These are phyloP conservation scores for Hypoxylon subgilvum DNA, from an alignment of 495 filamentous ascomycete species.

Conservation along the genomic window DNA sequence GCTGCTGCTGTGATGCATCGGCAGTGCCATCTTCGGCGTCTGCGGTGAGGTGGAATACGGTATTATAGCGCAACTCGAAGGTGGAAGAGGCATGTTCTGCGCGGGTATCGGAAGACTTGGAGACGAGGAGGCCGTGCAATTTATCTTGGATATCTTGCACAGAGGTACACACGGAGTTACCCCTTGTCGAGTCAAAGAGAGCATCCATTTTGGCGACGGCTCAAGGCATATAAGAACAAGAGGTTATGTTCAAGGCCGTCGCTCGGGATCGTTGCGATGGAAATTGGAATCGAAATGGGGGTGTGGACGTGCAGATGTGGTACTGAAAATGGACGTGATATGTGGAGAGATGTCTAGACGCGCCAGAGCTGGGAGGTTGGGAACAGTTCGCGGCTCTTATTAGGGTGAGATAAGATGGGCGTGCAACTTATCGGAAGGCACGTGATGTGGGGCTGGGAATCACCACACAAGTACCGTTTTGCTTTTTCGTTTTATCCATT, in stretches of 20 bases:
- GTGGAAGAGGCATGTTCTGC: constrained; percentile 50
- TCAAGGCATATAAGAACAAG: background rate
- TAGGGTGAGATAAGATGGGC: too few species aligned
- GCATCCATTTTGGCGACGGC: constrained; percentile 43
- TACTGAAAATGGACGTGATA: too few species aligned
- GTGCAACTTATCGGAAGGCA: too few species aligned
- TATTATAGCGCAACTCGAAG: constrained; percentile 46
- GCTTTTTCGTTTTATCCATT: too few species aligned
- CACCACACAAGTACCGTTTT: too few species aligned
- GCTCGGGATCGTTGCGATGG: constrained; percentile 12
- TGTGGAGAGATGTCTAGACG: too few species aligned
- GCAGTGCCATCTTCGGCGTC: constrained; percentile 42
- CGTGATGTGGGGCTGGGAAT: too few species aligned
- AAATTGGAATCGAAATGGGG: constrained; percentile 1
- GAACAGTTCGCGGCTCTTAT: too few species aligned
- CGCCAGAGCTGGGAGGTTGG: too few species aligned
- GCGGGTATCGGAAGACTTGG: constrained; percentile 45
- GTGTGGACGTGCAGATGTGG: too few species aligned
- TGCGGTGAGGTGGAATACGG: constrained; percentile 44
- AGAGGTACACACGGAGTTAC: constrained; percentile 45
- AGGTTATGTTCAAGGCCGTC: background rate
- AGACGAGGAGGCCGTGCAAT: constrained; percentile 43
- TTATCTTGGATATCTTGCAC: constrained; percentile 48
- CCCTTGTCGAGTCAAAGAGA: constrained; percentile 40
- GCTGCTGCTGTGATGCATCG: constrained; percentile 38